phyloP scores from a whole-genome alignment of 441 rosid species.

The Raphanus hybrid region DNA sequence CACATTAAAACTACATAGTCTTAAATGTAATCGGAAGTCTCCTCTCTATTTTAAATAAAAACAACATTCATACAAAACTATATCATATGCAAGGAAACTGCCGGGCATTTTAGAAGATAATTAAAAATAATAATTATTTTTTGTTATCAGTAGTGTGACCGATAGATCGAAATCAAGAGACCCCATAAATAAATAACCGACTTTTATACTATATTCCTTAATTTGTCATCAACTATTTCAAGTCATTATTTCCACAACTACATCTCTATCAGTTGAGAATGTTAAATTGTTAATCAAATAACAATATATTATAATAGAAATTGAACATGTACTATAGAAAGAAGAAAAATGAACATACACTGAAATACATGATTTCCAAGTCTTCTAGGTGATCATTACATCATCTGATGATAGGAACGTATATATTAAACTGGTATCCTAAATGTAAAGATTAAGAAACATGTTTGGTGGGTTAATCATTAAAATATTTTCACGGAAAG shows the following conservation, averaged over 20 bases:
- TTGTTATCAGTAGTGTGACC: background rate
- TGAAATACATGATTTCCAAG: slow-evolving; percentile 10
- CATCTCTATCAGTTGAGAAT: background rate
- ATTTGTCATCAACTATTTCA: background rate
- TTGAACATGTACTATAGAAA: background rate
- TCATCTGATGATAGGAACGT: slow-evolving; percentile 18
- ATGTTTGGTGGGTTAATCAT: slow-evolving; percentile 45
- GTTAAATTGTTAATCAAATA: background rate
- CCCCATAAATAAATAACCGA: background rate
- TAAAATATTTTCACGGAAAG: slow-evolving; percentile 24
- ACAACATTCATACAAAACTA: background rate
- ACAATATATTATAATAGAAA: background rate
- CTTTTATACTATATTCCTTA: background rate
- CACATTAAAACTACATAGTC: background rate
- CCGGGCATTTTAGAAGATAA: background rate
- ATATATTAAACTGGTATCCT: slow-evolving; percentile 18
- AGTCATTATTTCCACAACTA: background rate
- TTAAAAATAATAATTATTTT: background rate
- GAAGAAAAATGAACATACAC: slow-evolving; percentile 1
- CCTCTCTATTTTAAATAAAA: background rate
- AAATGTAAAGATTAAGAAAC: slow-evolving; percentile 47
- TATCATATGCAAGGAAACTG: slow-evolving; percentile 2
- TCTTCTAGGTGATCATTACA: slow-evolving; percentile 6
- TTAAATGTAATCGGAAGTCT: slow-evolving; percentile 3
- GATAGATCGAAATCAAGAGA: background rate